These are phyloP conservation scores for Yamadazyma trypodendri DNA, from an alignment of 1,139 yeast species.

Conservation along the genomic window DNA sequence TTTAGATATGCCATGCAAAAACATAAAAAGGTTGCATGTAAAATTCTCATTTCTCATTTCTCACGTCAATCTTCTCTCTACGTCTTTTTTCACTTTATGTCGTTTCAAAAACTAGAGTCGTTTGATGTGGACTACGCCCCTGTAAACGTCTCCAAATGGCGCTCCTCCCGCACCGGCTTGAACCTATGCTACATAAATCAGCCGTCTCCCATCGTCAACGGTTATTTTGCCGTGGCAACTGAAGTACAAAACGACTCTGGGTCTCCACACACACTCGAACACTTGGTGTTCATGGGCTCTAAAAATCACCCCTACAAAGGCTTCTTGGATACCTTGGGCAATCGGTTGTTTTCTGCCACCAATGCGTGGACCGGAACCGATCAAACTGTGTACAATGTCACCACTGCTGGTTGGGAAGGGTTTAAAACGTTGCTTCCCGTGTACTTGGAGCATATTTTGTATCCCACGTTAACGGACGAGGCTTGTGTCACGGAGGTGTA, in stretches of 20 bases:
- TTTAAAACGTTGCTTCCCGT: constrained; percentile 81
- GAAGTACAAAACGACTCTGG: constrained; percentile 88
- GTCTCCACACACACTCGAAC: constrained; percentile 94
- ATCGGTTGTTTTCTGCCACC: constrained; percentile 79
- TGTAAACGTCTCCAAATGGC: constrained; percentile 66
- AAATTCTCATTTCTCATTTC: no score
- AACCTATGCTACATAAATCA: constrained; percentile 75
- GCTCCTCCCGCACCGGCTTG: constrained; percentile 74
- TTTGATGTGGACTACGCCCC: constrained; percentile 67
- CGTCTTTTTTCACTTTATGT: constrained; percentile 4
- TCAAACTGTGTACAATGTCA: constrained; percentile 89
- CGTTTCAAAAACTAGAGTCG: constrained; percentile 18
- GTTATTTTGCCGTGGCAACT: constrained; percentile 93
- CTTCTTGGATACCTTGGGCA: constrained; percentile 80
- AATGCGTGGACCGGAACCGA: constrained; percentile 98
- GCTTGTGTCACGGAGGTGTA: constrained; percentile 94
- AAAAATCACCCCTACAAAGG: constrained; percentile 90
- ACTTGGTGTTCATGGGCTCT: constrained; percentile 92
- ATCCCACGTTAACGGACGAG: constrained; percentile 85
- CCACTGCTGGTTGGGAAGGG: constrained; percentile 97
- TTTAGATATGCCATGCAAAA: no score
- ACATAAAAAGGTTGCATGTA: no score
- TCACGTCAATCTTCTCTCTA: no score
- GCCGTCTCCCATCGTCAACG: constrained; percentile 87
- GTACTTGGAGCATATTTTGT: constrained; percentile 80